Conservation (phyloP, 176 grass and related monocot species). For the barley (Hordeum vulgare) region MorexV3_pseudomolecules_assembly NC_058524.1:59094408-59094907, state of each 20-base stretch:
- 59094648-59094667: neutral
- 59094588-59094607: neutral
- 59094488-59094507: neutral
- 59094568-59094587: neutral
- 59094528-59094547: neutral
- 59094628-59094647: neutral
- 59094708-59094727: neutral
- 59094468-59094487: neutral
- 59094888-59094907: too few relatives aligned
- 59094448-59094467: neutral
- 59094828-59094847: too few relatives aligned
- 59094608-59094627: conserved; percentile 8
- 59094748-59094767: neutral
- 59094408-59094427: neutral
- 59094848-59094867: too few relatives aligned
- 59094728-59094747: neutral
- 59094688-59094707: neutral
- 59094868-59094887: too few relatives aligned
- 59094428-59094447: neutral
- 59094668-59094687: neutral
- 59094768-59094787: neutral
- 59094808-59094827: too few relatives aligned
- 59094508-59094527: neutral
- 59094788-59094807: neutral
- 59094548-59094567: neutral